phyloP scores from a whole-genome alignment of 2,329 filamentous ascomycete genomes.

The Aureobasidium lini region DNA sequence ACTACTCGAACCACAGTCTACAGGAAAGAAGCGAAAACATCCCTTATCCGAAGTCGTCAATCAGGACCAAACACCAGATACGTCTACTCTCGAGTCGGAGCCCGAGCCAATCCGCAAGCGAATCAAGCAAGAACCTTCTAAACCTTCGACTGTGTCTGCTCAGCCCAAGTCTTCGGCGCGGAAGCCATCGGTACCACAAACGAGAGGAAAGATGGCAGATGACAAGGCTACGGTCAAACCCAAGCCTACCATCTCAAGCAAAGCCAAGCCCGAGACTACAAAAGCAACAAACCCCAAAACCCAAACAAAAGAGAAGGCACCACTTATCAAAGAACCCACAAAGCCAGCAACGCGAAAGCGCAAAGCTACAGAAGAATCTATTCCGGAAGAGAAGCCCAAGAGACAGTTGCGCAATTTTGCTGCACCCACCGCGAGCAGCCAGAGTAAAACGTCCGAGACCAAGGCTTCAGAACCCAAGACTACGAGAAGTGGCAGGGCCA shows the following conservation, averaged over 20 bases:
- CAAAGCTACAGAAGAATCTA: constrained; percentile 21
- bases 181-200: neutral
- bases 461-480: constrained; percentile 4
- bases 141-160: neutral
- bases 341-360: constrained; percentile 22
- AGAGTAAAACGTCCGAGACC: constrained; percentile 19
- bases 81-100: neutral
- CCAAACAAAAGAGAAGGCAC: neutral
- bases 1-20: neutral
- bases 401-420: constrained; percentile 26
- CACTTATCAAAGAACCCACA: neutral
- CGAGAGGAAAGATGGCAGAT: neutral
- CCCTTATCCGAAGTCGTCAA: neutral
- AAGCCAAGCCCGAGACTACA: neutral
- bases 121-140: neutral
- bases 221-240: neutral
- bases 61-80: neutral
- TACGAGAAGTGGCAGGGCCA: constrained; percentile 7
- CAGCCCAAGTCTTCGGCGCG: neutral
- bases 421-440: constrained; percentile 31
- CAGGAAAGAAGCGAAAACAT: constrained; percentile 4
- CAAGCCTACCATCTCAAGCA: neutral
- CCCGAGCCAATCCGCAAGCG: neutral
- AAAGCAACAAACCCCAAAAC: neutral
- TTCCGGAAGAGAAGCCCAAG: constrained; percentile 23